Evolutionary conservation across 2,329 filamentous ascomycete species (phyloP).

Genomic region (Hymenoscyphus occultus): DNA sequence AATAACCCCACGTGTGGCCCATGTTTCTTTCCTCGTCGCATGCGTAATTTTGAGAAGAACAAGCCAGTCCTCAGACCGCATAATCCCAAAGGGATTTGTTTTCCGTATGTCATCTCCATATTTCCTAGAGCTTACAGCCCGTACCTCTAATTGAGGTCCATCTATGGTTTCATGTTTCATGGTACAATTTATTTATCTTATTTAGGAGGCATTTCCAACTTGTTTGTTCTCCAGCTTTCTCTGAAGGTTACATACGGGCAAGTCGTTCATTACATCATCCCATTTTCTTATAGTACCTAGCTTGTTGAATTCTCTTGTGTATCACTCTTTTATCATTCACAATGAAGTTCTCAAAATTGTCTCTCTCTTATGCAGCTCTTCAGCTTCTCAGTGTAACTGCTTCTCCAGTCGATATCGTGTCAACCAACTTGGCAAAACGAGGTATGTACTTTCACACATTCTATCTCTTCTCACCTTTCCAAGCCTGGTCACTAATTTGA

Average conservation of each 20-base stretch:
- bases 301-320: not conserved
- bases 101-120: not conserved
- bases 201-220: not conserved
- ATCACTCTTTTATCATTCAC: not conserved
- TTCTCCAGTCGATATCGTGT: not conserved
- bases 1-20: not conserved
- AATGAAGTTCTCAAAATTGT: not conserved
- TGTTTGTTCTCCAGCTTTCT: not conserved
- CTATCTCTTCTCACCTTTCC: not conserved
- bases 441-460: not conserved
- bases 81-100: not conserved
- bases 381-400: not conserved
- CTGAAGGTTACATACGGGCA: not conserved
- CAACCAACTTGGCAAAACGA: not conserved
- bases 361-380: not conserved
- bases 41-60: not conserved
- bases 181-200: not conserved
- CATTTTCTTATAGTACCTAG: not conserved
- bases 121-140: not conserved
- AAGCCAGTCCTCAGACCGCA: not conserved
- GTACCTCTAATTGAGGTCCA: not conserved
- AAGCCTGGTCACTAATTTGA: not conserved
- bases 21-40: not conserved
- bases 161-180: not conserved
- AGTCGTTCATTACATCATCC: not conserved